Evolutionary conservation across 208 protist species (phyloP).

Genomic region (Leptomonas pyrrhocoris): DNA sequence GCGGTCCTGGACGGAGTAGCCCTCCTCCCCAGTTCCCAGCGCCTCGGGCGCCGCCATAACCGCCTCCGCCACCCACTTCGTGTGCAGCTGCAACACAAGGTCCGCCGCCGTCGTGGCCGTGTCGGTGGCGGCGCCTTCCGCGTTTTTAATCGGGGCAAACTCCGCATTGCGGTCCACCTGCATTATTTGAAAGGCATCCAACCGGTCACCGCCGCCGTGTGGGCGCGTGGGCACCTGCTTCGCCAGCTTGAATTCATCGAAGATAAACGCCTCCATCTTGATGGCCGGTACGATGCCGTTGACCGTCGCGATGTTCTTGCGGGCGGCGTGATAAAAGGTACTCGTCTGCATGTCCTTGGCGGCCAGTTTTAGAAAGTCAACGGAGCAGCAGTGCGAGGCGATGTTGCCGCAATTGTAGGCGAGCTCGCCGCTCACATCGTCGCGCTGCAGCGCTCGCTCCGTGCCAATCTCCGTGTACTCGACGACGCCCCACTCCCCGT

Average conservation of each 20-base stretch:
- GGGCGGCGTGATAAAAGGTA: constrained; percentile 93
- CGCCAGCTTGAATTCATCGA: constrained; percentile 94
- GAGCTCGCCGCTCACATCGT: constrained; percentile 80
- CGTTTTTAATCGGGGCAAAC: constrained; percentile 98
- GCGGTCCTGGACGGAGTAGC: constrained; percentile 17
- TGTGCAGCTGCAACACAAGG: constrained; percentile 73
- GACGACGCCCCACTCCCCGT: constrained; percentile 90
- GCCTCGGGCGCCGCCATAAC: constrained; percentile 19
- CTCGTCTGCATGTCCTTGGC: constrained; percentile 50
- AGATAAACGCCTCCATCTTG: constrained; percentile 99
- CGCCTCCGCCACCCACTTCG: constrained; percentile 51
- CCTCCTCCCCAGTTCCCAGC: neutral
- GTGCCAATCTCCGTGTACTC: constrained; percentile 98
- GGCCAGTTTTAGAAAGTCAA: constrained; percentile 73
- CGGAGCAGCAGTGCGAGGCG: constrained; percentile 93
- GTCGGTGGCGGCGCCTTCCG: constrained; percentile 72
- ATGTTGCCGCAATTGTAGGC: constrained; percentile 97
- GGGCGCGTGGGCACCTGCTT: constrained; percentile 38
- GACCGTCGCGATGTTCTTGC: constrained; percentile 94
- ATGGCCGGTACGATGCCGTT: constrained; percentile 69
- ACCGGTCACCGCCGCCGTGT: neutral
- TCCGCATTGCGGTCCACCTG: constrained; percentile 90
- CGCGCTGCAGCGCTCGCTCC: constrained; percentile 50
- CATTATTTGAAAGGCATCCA: constrained; percentile 75
- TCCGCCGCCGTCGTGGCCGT: constrained; percentile 87